Percentiles rank a stretch among this genome's conserved stretches.
These are phyloP conservation scores for Fusarium citri DNA, from an alignment of 2,329 filamentous ascomycete genomes.

Conservation along the genomic window DNA sequence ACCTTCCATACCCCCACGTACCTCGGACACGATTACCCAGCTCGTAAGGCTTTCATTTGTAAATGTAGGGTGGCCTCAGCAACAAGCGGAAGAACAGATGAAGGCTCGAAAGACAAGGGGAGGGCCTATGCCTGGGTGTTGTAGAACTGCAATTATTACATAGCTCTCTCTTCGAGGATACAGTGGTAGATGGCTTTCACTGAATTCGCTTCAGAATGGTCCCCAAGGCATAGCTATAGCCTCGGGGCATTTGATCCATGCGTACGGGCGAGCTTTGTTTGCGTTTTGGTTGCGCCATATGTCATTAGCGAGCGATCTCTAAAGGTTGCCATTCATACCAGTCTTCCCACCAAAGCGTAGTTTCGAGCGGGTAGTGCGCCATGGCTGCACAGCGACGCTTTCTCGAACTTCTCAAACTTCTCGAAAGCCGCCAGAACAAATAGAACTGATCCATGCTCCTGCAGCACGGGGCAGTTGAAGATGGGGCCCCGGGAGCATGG, in stretches of 20 bases:
- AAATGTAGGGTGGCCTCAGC: conserved; percentile 22
- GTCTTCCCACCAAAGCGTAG: conserved; percentile 6
- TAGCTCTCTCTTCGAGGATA: not conserved
- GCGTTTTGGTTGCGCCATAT: not conserved
- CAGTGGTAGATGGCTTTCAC: not conserved
- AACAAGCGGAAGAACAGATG: conserved; percentile 4
- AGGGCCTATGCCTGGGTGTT: conserved; percentile 7
- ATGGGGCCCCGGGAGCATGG: conserved; percentile 39
- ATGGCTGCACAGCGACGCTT: conserved; percentile 13
- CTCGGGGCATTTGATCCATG: not conserved
- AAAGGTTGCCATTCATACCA: not conserved
- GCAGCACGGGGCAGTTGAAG: conserved; percentile 42
- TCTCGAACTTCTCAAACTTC: conserved; percentile 40
- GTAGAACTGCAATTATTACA: too few relatives aligned
- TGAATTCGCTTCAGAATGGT: not conserved
- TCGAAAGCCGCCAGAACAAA: conserved; percentile 47
- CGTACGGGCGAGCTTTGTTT: not conserved
- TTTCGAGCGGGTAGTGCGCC: conserved; percentile 20
- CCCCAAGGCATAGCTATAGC: not conserved
- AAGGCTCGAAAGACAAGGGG: conserved; percentile 19
- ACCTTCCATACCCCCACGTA: conserved; percentile 32
- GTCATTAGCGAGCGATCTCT: not conserved
- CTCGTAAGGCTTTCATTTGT: conserved; percentile 26
- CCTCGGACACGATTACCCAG: conserved; percentile 34
- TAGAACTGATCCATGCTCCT: conserved; percentile 37